Evolutionary conservation across 495 filamentous ascomycete genomes (phyloP).

Genomic region (Cairneyella variabilis): DNA sequence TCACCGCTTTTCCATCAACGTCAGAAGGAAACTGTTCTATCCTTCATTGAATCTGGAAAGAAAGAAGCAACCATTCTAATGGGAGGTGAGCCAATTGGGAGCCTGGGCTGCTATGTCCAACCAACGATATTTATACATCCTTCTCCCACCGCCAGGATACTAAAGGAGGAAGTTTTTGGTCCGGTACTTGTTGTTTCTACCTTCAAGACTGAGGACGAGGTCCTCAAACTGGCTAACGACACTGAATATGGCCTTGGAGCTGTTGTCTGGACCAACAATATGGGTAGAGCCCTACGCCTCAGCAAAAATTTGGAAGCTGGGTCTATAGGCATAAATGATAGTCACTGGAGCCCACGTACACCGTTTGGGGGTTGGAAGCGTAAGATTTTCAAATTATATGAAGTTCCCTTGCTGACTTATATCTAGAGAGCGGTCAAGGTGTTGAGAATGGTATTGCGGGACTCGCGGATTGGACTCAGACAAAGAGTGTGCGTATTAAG

Average conservation of each 20-base stretch:
- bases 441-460: too few relatives aligned
- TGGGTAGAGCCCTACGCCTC: conserved; percentile 68
- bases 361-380: conserved; percentile 90
- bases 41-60: conserved; percentile 68
- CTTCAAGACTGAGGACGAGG: conserved; percentile 61
- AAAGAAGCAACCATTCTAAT: conserved; percentile 66
- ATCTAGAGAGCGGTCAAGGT: too few relatives aligned
- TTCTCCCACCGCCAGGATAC: conserved; percentile 70
- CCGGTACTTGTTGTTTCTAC: conserved; percentile 45
- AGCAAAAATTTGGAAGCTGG: conserved; percentile 72
- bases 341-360: conserved; percentile 76
- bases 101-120: conserved; percentile 64
- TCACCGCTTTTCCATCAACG: too few relatives aligned
- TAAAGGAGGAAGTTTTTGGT: conserved; percentile 52
- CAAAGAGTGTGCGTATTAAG: too few relatives aligned
- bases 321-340: conserved; percentile 74
- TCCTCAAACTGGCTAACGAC: conserved; percentile 70
- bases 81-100: conserved; percentile 59
- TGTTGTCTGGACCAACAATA: conserved; percentile 77
- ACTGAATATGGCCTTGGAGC: conserved; percentile 75
- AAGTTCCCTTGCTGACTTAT: too few relatives aligned
- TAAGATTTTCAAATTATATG: too few relatives aligned
- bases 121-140: conserved; percentile 72
- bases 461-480: too few relatives aligned
- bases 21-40: conserved; percentile 66